phyloP scores from a whole-genome alignment of 208 protist species.

The Strigomonas galati region DNA sequence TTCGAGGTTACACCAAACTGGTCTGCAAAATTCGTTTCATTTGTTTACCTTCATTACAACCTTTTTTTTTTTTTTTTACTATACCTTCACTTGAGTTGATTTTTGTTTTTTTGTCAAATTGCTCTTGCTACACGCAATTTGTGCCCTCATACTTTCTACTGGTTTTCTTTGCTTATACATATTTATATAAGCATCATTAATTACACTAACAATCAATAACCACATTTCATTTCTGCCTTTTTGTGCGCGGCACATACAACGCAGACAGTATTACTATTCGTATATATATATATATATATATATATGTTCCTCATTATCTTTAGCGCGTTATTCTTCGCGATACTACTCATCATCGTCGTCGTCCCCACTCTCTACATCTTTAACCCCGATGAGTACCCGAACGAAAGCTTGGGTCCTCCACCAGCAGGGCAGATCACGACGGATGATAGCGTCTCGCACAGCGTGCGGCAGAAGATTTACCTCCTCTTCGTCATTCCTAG shows the following conservation, averaged over 20 bases:
- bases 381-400: conserved; percentile 26
- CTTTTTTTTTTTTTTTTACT: conserved; percentile 14
- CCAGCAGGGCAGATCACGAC: conserved; percentile 36
- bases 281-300: neutral
- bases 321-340: conserved; percentile 51
- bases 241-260: no score
- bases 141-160: no score
- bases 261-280: neutral
- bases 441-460: conserved; percentile 24
- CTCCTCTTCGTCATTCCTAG: conserved; percentile 66
- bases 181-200: no score
- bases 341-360: conserved; percentile 44
- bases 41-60: neutral
- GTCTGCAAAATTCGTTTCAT: no score
- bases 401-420: conserved; percentile 33
- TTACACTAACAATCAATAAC: no score
- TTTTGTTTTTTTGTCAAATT: neutral
- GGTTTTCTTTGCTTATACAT: no score
- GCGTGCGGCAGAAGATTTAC: conserved; percentile 74
- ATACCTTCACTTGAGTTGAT: neutral
- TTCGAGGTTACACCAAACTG: no score
- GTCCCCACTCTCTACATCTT: conserved; percentile 69
- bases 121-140: no score
- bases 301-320: conserved; percentile 41
- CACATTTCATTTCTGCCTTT: no score